Evolutionary conservation across 169 alveolate species (phyloP).

Genomic region (Plasmodium sp.): DNA sequence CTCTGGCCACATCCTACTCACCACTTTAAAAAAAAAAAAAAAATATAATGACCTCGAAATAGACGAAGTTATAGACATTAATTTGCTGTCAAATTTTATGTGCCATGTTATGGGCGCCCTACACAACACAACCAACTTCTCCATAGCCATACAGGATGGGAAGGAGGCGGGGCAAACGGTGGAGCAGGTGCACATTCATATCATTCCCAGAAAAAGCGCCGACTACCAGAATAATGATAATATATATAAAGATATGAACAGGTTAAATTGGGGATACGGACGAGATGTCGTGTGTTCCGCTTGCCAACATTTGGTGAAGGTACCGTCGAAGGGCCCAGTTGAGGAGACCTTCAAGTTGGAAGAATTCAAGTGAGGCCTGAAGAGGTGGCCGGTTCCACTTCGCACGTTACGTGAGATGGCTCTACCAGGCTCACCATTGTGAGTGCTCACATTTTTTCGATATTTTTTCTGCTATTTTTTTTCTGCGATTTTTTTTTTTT

Average conservation of each 20-base stretch:
- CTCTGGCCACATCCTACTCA: constrained; percentile 84
- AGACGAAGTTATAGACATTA: constrained; percentile 65
- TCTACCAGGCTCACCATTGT: not conserved
- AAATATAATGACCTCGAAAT: constrained; percentile 53
- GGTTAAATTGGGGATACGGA: constrained; percentile 75
- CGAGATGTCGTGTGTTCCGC: constrained; percentile 33
- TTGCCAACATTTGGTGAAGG: constrained; percentile 22
- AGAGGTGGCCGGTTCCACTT: not conserved
- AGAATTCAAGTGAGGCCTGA: constrained; percentile 51
- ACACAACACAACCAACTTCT: constrained; percentile 19
- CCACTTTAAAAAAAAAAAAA: constrained; percentile 78
- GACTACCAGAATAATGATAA: constrained; percentile 85
- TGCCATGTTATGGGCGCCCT: constrained; percentile 53
- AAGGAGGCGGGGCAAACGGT: constrained; percentile 93
- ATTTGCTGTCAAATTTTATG: constrained; percentile 65
- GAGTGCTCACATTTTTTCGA: not conserved
- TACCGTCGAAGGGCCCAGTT: not conserved
- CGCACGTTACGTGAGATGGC: not conserved
- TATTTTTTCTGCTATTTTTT: not conserved
- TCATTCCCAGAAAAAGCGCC: constrained; percentile 85
- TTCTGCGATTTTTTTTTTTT: not conserved
- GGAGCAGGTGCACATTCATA: constrained; percentile 92
- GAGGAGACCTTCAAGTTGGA: constrained; percentile 56
- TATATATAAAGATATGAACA: constrained; percentile 82
- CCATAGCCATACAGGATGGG: constrained; percentile 88